phyloP scores from a whole-genome alignment of 169 alveolate genomes.

The Theileria orientalis region DNA sequence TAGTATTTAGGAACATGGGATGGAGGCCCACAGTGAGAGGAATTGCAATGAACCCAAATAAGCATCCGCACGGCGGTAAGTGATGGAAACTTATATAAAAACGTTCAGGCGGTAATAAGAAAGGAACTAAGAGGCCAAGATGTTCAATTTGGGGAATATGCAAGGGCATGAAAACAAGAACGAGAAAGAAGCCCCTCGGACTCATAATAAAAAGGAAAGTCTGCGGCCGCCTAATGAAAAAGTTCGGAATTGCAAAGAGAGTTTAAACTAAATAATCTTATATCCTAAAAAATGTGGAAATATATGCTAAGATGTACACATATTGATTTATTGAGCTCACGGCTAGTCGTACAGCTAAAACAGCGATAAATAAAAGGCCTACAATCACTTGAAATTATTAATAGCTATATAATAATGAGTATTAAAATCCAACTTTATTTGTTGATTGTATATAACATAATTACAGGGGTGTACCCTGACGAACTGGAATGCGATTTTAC shows the following conservation, averaged over 20 bases:
- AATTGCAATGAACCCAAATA: constrained; percentile 81
- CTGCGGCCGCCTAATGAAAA: constrained; percentile 77
- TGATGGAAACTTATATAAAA: neutral
- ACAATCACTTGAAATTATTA: too few relatives aligned
- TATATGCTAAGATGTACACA: too few relatives aligned
- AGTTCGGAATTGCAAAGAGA: constrained; percentile 68
- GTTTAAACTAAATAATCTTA: constrained; percentile 16
- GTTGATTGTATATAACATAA: neutral
- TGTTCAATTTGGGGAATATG: constrained; percentile 83
- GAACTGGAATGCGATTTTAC: constrained; percentile 4
- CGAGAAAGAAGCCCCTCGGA: constrained; percentile 79
- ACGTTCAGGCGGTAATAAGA: constrained; percentile 74
- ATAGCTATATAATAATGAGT: neutral
- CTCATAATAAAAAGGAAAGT: constrained; percentile 76
- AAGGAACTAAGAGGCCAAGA: constrained; percentile 79
- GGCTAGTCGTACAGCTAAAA: too few relatives aligned
- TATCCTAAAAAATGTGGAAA: neutral
- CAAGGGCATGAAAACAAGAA: constrained; percentile 78
- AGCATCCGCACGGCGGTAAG: constrained; percentile 85
- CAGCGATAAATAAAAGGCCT: too few relatives aligned
- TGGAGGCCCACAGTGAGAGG: constrained; percentile 85
- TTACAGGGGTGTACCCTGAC: neutral
- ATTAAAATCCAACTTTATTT: too few relatives aligned
- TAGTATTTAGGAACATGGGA: constrained; percentile 75
- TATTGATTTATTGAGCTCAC: too few relatives aligned